Base-by-base conservation (phyloP, 306 rosid species). In the Arachis stenosperma region DNA sequence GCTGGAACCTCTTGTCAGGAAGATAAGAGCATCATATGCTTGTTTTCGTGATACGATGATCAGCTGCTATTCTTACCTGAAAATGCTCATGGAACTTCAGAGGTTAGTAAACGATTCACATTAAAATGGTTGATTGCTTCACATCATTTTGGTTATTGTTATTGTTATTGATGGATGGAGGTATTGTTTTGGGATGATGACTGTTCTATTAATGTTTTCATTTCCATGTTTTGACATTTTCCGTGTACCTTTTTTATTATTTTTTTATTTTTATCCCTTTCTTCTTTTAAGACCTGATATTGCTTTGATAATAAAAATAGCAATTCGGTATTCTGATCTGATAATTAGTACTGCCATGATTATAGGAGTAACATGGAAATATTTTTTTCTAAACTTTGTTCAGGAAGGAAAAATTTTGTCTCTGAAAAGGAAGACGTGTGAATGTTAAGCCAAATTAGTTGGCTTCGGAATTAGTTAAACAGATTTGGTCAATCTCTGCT, bases 71-170 rank as follows among this genome's bases (percentile, higher is more conserved):
- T 37, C 59, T 79, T 62, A n/a, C 60, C 65, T 37, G 33, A 50
- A 62, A 76, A 63, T 6, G 44, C 43, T 61, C 65, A 57, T 39
- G 41, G 60, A 65, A 44, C 43, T 70, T 73, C 65, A 58, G 57
- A 76, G 88, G 88, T 81, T 77, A 68, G 83, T 69, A 41, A 13
- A 40, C 64, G 54, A 69, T 73, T 11, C 58, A 59, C 27, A 14
- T 41, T 67, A 68, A 2, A 14, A 37, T 14, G 22, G 7, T 36
- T 3, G 37, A 62, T 66, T 66, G 50, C 63, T 41, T 70, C 74
- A 27, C 78, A 37, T 50, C 56, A 39, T 58, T 41, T 41, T 71
- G 75, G 11, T 71, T 67, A 4, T 60, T 60, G 64, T 68, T 15
- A 30, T 1, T 27, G 29, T 13, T 9, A 2, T 36, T 53, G 67